A percentile compares a stretch with the other conserved stretches of the same genome.
Evolutionary conservation across 192 early-diverging fungal genomes (phyloP).

Genomic region (Podila verticillata): DNA sequence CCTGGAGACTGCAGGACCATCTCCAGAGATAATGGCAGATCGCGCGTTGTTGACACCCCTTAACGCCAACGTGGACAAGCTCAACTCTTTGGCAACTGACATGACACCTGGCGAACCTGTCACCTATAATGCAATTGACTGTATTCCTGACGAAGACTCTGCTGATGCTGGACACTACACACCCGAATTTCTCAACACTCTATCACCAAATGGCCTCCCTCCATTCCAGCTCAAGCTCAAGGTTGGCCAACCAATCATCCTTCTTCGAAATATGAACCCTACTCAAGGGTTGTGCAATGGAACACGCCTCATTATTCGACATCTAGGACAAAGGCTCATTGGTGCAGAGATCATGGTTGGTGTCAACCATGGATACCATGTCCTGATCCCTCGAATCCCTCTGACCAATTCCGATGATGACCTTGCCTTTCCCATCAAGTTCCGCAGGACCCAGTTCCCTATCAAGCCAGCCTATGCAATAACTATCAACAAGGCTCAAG

Average conservation of each 20-base stretch:
- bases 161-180: constrained; percentile 3
- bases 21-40: constrained; percentile 2
- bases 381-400: constrained; percentile 15
- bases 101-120: constrained; percentile 6
- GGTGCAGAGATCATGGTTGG: constrained; percentile 17
- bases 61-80: neutral
- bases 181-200: constrained; percentile 23
- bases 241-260: constrained; percentile 12
- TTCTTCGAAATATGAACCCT: constrained; percentile 16
- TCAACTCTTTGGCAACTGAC: constrained; percentile 7
- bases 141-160: constrained; percentile 1
- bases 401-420: constrained; percentile 19
- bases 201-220: constrained; percentile 2
- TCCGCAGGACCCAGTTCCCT: constrained; percentile 21
- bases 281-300: constrained; percentile 19
- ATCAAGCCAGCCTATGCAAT: no score
- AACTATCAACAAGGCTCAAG: no score
- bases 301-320: constrained; percentile 13
- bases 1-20: neutral
- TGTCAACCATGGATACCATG: neutral
- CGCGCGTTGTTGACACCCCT: constrained; percentile 7
- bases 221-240: constrained; percentile 17
- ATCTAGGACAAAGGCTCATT: constrained; percentile 7
- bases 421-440: constrained; percentile 13
- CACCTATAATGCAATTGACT: constrained; percentile 1